Base-by-base conservation (phyloP, 306 rosid genomes). In the Castanea crenata region DNA sequence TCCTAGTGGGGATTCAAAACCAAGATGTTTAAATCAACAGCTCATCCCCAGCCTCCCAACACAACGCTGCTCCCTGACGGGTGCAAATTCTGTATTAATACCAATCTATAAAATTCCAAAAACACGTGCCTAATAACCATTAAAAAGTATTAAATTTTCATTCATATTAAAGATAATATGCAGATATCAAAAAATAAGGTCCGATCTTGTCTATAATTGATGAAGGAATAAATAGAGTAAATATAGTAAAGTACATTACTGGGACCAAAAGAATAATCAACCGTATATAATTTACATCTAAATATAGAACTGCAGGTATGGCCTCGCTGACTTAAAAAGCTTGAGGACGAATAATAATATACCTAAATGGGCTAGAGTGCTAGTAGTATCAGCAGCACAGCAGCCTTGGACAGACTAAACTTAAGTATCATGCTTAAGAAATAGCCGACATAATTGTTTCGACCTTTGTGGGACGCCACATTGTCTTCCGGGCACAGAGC, bases 391-490 rank as follows among this genome's bases (percentile, higher is more conserved):
- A 68, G 52, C 5, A 15, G 11, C 51, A 67, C 46, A 70, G 51
- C 38, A 74, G 74, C 79, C 80, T 68, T 19, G 5, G 54, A 59
- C 80, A 6, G 56, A 5, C 71, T 8, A 71, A 25, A 46, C 20
- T 62, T 61, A 44, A 4, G 63, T 19, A 27, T 11, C 78, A 54
- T 57, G 51, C 65, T 82, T 83, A 86, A 18, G 79, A 88, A 84
- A 89, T 84, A 85, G 96, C 94, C 63, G 92, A 86, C 25, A 55
- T 62, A 55, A 89, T 44, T 16, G 88, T 87, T 80, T 89, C 90
- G 19, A 55, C 59, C 75, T 91, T 46, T 35, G 80, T 79, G 13
- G 98, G 98, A 77, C 97, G 93, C 98, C 97, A 93, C 73, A 89
- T 78, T 69, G 97, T 84, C 82, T 91, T 93, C 85, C 87, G 89